phyloP scores from a whole-genome alignment of 345 rosid species.

The Eucalyptus erythrocorys region DNA sequence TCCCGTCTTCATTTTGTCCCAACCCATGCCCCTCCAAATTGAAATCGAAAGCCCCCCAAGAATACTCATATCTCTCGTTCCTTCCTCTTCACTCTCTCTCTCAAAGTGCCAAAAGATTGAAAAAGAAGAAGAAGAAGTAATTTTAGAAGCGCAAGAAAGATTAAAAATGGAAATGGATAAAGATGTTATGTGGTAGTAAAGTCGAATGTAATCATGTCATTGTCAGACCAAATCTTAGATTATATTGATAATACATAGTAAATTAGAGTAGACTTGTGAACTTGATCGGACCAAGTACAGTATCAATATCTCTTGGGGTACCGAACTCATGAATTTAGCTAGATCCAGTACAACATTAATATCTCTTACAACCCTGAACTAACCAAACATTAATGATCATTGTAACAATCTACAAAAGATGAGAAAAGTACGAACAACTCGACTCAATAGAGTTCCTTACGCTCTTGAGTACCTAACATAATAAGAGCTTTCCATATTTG shows the following conservation, averaged over 20 bases:
- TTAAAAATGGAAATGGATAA: background rate
- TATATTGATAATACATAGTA: too few relatives aligned
- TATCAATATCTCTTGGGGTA: background rate
- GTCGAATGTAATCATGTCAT: too few relatives aligned
- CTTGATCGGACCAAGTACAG: accelerated
- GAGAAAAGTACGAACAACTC: background rate
- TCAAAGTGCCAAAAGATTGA: background rate
- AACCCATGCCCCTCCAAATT: background rate
- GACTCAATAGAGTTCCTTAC: background rate
- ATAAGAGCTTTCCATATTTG: background rate
- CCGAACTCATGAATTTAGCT: accelerated
- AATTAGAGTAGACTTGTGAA: background rate
- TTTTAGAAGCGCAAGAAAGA: background rate
- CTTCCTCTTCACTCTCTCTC: background rate
- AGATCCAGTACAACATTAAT: accelerated
- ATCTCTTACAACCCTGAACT: background rate
- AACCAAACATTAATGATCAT: background rate
- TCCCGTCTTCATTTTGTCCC: background rate
- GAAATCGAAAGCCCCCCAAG: background rate
- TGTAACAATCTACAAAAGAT: background rate
- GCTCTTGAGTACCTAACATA: background rate
- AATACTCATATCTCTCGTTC: background rate
- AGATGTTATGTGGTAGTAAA: background rate
- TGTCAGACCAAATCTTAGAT: accelerated
- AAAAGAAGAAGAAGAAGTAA: background rate